phyloP scores from a whole-genome alignment of 345 rosid species.

The Murraya koenigii region DNA sequence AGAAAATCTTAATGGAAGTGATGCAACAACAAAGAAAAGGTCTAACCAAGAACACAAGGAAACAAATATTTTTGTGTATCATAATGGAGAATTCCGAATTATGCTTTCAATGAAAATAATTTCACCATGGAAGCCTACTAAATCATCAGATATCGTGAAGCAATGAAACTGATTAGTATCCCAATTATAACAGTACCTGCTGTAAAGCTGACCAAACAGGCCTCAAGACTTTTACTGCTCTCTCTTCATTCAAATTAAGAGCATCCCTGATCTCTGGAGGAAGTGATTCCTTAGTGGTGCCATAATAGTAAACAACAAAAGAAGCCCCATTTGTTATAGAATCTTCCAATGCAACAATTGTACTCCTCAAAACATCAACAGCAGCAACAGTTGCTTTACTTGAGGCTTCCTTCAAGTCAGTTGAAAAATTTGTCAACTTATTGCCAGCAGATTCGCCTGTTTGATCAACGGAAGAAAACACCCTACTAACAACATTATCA shows the following conservation, averaged over 20 bases:
- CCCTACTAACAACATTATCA: constrained; percentile 45
- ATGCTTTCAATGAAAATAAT: background rate
- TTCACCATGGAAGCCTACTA: background rate
- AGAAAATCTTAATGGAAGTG: constrained; percentile 5
- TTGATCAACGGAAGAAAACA: constrained; percentile 53
- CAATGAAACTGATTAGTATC: constrained; percentile 14
- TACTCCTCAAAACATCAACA: constrained; percentile 60
- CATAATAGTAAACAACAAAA: constrained; percentile 63
- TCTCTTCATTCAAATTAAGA: constrained; percentile 69
- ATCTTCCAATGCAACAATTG: constrained; percentile 60
- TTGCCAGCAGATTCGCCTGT: constrained; percentile 51
- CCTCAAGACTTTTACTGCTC: constrained; percentile 39
- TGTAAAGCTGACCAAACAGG: constrained; percentile 64
- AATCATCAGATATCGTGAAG: constrained; percentile 4
- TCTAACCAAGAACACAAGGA: constrained; percentile 3
- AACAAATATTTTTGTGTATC: background rate
- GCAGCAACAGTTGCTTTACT: constrained; percentile 50
- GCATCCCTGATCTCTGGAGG: constrained; percentile 63
- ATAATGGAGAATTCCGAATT: background rate
- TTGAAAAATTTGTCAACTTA: constrained; percentile 45
- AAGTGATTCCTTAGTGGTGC: constrained; percentile 64
- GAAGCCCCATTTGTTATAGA: constrained; percentile 63
- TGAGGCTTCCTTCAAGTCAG: constrained; percentile 55
- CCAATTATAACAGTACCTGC: constrained; percentile 50
- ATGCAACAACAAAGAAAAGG: constrained; percentile 4